Percentiles rank a stretch among this genome's conserved stretches.
Conservation (phyloP, 768 basidiomycete species). For the Boletus rex-veris region DNA sequence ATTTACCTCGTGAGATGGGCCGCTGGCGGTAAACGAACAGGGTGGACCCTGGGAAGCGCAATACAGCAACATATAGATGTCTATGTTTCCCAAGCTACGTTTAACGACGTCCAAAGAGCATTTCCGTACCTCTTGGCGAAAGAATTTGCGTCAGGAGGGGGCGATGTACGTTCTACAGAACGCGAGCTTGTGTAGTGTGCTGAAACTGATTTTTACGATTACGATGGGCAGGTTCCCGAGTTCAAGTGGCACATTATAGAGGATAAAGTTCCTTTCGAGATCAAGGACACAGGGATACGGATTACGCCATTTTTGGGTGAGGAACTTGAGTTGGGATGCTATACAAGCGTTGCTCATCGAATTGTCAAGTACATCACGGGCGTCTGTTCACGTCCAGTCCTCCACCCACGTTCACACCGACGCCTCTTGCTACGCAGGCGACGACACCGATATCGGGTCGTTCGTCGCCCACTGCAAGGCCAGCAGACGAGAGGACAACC, state of each 20-base stretch:
- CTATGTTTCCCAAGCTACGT: conserved; percentile 66
- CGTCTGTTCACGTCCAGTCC: conserved; percentile 50
- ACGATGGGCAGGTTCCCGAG: conserved; percentile 60
- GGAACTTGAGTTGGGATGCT: conserved; percentile 10
- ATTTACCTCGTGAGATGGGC: background rate
- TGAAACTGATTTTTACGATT: conserved; percentile 1
- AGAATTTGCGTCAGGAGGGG: conserved; percentile 75
- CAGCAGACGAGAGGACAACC: background rate
- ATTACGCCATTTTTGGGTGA: conserved; percentile 66
- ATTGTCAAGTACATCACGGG: conserved; percentile 64
- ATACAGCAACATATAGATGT: conserved; percentile 75
- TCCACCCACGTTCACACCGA: conserved; percentile 38
- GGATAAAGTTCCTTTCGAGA: conserved; percentile 62
- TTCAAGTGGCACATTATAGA: conserved; percentile 82
- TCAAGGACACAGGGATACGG: conserved; percentile 58
- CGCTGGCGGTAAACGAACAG: conserved; percentile 33
- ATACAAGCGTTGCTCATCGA: background rate
- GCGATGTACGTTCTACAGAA: conserved; percentile 49
- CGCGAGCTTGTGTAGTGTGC: background rate
- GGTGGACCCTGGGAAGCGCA: conserved; percentile 64
- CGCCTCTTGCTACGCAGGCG: conserved; percentile 37
- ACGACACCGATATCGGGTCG: conserved; percentile 34
- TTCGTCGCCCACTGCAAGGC: conserved; percentile 20
- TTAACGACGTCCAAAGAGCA: conserved; percentile 57
- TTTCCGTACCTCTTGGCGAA: conserved; percentile 82